Percentiles rank a stretch among this genome's conserved stretches.
Evolutionary conservation across 345 rosid genomes (phyloP).

Genomic region (Garcia nutans): DNA sequence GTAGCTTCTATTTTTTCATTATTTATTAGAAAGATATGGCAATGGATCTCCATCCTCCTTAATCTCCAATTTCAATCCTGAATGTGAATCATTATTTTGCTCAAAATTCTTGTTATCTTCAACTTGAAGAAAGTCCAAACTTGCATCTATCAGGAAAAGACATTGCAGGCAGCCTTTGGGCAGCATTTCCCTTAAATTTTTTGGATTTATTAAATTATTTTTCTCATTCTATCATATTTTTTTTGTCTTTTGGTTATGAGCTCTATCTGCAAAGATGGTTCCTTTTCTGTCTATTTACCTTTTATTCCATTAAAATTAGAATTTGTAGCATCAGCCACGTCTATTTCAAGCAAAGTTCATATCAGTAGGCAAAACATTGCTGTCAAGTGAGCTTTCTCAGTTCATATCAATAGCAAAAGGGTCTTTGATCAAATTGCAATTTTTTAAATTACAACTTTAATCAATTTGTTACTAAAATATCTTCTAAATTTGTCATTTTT

Average conservation of each 20-base stretch:
- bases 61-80: slow-evolving; percentile 40
- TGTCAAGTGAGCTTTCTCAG: not conserved
- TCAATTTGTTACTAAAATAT: not conserved
- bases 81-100: slow-evolving; percentile 36
- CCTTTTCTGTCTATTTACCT: slow-evolving; percentile 1
- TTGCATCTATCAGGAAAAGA: slow-evolving; percentile 32
- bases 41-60: slow-evolving; percentile 29
- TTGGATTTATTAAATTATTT: too few species aligned
- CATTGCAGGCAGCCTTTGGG: slow-evolving; percentile 13
- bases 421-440: not conserved
- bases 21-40: slow-evolving; percentile 11
- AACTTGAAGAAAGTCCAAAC: slow-evolving; percentile 48
- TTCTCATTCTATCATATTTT: not conserved
- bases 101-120: slow-evolving; percentile 40
- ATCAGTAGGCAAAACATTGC: slow-evolving; percentile 2
- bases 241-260: slow-evolving; percentile 15
- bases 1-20: not conserved
- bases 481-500: not conserved
- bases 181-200: not conserved
- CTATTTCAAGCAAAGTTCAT: not conserved
- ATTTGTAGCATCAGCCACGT: slow-evolving; percentile 4
- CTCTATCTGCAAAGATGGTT: slow-evolving; percentile 1
- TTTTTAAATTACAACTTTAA: not conserved
- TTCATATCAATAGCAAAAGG: not conserved
- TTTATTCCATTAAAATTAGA: slow-evolving; percentile 6